Conservation (phyloP, 164 flowering plant species). For the Vitis rupestris region DNA sequence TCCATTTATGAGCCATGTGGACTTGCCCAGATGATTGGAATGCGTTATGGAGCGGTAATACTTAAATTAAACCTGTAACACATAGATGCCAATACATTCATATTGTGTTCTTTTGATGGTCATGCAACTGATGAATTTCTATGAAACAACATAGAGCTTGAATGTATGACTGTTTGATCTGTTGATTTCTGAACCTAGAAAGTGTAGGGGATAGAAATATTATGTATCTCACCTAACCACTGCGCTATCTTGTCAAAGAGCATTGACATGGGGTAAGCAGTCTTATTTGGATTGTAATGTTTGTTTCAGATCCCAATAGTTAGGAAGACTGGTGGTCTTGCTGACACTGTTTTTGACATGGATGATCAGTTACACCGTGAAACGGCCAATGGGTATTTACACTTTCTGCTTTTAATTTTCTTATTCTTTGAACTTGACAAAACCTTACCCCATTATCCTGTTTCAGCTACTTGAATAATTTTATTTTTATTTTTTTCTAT, state of each 20-base stretch:
- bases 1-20: slow-evolving; percentile 78
- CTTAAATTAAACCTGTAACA: neutral
- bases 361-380: slow-evolving; percentile 52
- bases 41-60: slow-evolving; percentile 73
- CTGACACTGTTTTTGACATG: slow-evolving; percentile 69
- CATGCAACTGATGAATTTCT: neutral
- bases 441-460: neutral
- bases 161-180: neutral
- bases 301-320: slow-evolving; percentile 59
- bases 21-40: slow-evolving; percentile 74
- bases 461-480: neutral
- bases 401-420: neutral
- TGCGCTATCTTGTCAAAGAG: neutral
- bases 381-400: slow-evolving; percentile 53
- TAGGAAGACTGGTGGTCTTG: slow-evolving; percentile 73
- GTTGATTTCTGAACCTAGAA: neutral
- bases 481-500: neutral
- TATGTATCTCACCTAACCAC: neutral
- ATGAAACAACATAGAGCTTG: neutral
- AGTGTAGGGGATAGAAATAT: neutral
- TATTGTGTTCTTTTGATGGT: neutral
- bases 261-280: neutral
- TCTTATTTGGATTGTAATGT: slow-evolving; percentile 1
- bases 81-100: too few species aligned
- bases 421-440: neutral